Evolutionary conservation across 495 filamentous ascomycete species (phyloP).

Genomic region (Penicillium diatomitis): DNA sequence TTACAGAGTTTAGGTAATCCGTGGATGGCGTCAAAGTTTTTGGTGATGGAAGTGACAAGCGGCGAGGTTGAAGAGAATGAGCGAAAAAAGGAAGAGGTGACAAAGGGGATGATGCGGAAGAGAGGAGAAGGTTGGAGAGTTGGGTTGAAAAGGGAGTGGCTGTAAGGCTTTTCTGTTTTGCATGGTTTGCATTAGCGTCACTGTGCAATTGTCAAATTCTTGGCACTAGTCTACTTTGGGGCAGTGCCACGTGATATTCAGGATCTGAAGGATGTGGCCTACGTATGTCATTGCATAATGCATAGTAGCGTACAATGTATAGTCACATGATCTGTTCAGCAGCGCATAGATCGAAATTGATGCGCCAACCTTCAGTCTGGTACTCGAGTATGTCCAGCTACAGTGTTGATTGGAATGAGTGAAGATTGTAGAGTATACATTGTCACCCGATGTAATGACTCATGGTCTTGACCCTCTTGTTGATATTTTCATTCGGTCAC

Average conservation of each 20-base stretch:
- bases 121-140: constrained; percentile 3
- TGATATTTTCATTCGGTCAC: no score
- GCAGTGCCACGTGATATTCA: not conserved
- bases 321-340: no score
- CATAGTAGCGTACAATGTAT: no score
- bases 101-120: constrained; percentile 9
- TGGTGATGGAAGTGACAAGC: constrained; percentile 9
- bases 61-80: constrained; percentile 3
- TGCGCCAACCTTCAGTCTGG: no score
- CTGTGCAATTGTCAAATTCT: not conserved
- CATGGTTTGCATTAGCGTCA: not conserved
- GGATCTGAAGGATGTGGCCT: no score
- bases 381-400: no score
- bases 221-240: not conserved
- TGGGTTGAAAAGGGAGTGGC: constrained; percentile 3
- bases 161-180: constrained; percentile 2
- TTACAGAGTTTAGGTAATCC: constrained; percentile 17
- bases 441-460: no score
- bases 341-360: no score
- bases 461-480: no score
- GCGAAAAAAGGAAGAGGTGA: constrained; percentile 7
- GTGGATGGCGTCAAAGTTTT: constrained; percentile 4
- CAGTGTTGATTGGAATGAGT: no score
- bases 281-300: no score
- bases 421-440: no score